Base-by-base conservation (phyloP, 2,329 filamentous ascomycete species). In the Macrophomina phaseolina region DNA sequence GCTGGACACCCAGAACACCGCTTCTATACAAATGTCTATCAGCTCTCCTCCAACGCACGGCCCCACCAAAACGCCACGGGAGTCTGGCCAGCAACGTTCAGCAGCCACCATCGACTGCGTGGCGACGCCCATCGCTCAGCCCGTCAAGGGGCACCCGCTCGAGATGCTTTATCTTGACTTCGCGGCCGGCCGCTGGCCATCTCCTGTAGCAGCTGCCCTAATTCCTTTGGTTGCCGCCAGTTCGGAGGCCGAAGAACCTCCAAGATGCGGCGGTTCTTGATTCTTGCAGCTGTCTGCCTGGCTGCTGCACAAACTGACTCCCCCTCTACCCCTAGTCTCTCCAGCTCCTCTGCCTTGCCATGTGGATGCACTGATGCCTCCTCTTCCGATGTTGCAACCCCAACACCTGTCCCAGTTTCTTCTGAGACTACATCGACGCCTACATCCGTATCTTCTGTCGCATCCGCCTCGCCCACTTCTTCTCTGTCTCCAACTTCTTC, bases 251-350 rank as follows among this genome's bases (percentile, higher is more conserved):
- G 34, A 16, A 42, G 36, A 32, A 14, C 5, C 8, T 46, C 55
- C 38, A 60, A 60, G 5, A 60, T 60, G 55, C 55, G 38, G 55
- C 55, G 55, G 18, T 60, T 60, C 38, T 32, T 60, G 55, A 32
- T 60, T 18, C 55, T 60, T 11, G 18, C 55, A 9, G 55, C 55
- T 9, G 55, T 38, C 38, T 60, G 38, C 16, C n/a, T 60, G 55
- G 55, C 38, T n/a, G 38, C 38, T 45, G 55, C 55, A n/a, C 55
- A 60, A 23, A 60, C 38, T n/a, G 55, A 60, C 2, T 11, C 55
- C 12, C 32, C 55, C 23, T 60, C 53, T 1, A 58, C 36, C 18
- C n/a, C 53, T 12, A 30, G 8, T 32, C 53, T 58, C 18, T 58
- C 36, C 36, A 58, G 38, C 23, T 45, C 38, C 2, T 60, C 55